Base-by-base conservation (phyloP, 805 yeast genomes). In the Spencermartinsiella europaea region DNA sequence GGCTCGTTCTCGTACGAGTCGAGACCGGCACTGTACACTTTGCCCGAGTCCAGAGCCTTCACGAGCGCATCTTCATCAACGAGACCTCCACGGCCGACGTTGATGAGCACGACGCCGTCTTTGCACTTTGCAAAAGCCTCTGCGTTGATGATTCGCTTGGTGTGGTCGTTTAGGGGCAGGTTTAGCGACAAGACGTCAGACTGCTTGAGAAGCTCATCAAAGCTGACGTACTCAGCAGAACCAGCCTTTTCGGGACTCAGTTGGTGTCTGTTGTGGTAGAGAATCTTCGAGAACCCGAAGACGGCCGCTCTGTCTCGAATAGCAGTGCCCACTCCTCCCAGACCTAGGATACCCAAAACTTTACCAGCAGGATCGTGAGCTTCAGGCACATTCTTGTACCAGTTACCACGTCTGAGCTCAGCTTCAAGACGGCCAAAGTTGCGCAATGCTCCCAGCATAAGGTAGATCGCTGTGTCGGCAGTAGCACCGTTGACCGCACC, bases 321-420 rank as follows among this genome's bases (percentile, higher is more conserved):
- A 7, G 77, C 74, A 22, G 77, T 68, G 42, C 84, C 84, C 58
- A 79, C 77, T 4, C 82, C 83, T 4, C 84, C 84, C 72, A 79
- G 69, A 2, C 84, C 84, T 31, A 79, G 64, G 42, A 79, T 76
- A 1, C 84, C 84, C 20, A 79, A 69, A 2, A 69, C 68, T 55
- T 71, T 71, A 22, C 73, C 73, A 47, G 69, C 69, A 21, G 81
- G 81, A 46, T 72, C 76, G 40, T 62, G 65, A 21, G 80, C 82
- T 16, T 69, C 52, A 2, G 68, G 68, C 1, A 69, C 67, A 2
- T 69, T 73, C 8, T 64, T 71, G 38, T 62, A 53, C 76, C 79
- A 79, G 37, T 69, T 59, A 35, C 81, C 82, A 25, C 63, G 59
- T 3, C 69, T 60, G 43, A 76, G 58, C 44, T 59, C 57, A 40